A percentile compares a stretch with the other conserved stretches of the same genome.
Conservation (phyloP, 176 grass and related monocot genomes). For the Raddia distichophylla region DNA sequence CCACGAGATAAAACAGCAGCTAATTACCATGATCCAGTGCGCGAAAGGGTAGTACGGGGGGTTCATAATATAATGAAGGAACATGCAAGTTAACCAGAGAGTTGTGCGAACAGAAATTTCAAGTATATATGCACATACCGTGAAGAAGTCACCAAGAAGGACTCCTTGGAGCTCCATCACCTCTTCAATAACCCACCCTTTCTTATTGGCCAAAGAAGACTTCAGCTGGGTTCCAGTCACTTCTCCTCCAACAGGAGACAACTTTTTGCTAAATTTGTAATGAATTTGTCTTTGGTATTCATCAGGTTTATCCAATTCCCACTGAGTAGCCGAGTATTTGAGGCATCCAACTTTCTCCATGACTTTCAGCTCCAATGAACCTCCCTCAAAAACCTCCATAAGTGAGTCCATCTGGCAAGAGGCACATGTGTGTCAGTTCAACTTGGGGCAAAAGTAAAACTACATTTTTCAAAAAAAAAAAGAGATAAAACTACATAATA, state of each 20-base stretch:
- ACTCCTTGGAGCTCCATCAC: constrained; percentile 86
- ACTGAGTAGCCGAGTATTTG: constrained; percentile 66
- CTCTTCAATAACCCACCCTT: constrained; percentile 91
- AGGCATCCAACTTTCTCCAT: constrained; percentile 86
- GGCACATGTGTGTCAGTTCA: constrained; percentile 23
- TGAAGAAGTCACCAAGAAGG: constrained; percentile 87
- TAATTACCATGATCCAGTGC: constrained; percentile 1
- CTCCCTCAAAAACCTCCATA: constrained; percentile 77
- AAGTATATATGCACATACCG: constrained; percentile 53
- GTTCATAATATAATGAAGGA: not conserved
- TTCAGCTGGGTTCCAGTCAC: constrained; percentile 80
- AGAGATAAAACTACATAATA: constrained; percentile 8
- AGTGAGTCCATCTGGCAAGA: constrained; percentile 64
- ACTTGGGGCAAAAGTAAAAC: constrained; percentile 28
- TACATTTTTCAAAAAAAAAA: not conserved
- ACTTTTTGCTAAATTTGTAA: constrained; percentile 75
- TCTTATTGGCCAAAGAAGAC: constrained; percentile 66
- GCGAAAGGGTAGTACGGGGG: not conserved
- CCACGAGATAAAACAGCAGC: not conserved
- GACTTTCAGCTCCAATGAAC: constrained; percentile 72
- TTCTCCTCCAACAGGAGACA: constrained; percentile 79
- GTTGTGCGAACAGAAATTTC: not conserved
- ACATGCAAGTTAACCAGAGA: not conserved
- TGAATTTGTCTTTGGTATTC: constrained; percentile 71
- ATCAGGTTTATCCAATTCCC: constrained; percentile 71